These are phyloP conservation scores for Fusarium sp. DNA, from an alignment of 2,329 filamentous ascomycete species.

Conservation along the genomic window DNA sequence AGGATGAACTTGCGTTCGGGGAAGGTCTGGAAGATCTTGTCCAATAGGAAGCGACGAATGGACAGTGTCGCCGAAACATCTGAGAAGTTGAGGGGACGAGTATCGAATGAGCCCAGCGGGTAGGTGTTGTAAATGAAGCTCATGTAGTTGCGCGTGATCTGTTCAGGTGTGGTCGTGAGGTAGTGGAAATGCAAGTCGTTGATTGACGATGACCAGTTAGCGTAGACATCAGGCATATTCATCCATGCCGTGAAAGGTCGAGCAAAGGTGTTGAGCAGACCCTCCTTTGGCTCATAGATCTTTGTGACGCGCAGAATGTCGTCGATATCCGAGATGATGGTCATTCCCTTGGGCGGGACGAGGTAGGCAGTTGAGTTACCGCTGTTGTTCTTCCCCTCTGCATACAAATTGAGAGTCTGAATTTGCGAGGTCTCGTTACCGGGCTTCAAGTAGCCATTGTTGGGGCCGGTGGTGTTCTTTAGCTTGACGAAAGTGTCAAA, in stretches of 20 bases:
- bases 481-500: constrained; percentile 78
- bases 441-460: constrained; percentile 61
- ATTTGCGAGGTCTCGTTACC: constrained; percentile 73
- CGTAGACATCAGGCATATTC: constrained; percentile 83
- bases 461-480: constrained; percentile 63
- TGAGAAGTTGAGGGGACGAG: constrained; percentile 82
- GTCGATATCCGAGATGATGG: constrained; percentile 81
- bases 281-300: constrained; percentile 80
- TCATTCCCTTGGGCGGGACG: constrained; percentile 75
- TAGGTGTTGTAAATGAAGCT: constrained; percentile 83
- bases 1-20: constrained; percentile 80
- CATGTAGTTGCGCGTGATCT: constrained; percentile 82
- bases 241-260: constrained; percentile 76
- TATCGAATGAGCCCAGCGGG: constrained; percentile 81
- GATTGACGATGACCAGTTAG: constrained; percentile 76
- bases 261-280: constrained; percentile 80
- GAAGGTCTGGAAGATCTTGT: constrained; percentile 79
- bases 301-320: constrained; percentile 84
- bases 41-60: constrained; percentile 75
- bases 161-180: constrained; percentile 82
- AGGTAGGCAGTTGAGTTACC: constrained; percentile 83
- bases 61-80: constrained; percentile 76
- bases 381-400: constrained; percentile 68
- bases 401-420: constrained; percentile 75
- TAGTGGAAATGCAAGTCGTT: constrained; percentile 82